Evolutionary conservation across 108 stramenopile genomes (phyloP), one percentile per base, ranked within the genome.

Genomic region (Skeletonema potamos): DNA sequence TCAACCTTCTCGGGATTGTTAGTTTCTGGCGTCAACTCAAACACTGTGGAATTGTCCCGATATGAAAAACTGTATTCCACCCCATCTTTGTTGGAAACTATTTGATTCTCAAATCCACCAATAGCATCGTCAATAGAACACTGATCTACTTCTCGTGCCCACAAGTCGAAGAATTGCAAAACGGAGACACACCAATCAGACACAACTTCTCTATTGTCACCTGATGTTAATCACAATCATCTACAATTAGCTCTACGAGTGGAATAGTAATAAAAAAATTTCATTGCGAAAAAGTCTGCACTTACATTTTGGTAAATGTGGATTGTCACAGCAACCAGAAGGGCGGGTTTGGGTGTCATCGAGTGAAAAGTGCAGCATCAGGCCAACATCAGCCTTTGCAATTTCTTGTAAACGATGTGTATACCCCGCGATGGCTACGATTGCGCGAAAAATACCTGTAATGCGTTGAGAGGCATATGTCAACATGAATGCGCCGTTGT

Each of bases 371-470:
- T 72, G 71, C 71, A 72, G 36, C 71, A 72, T 72, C 18, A 64
- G 57, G 4, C 71, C 71, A 39, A 63, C 71, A n/a, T 36, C 36
- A 18, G 20, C 29, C n/a, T 37, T 18, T 30, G 26, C 36, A 5
- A 56, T 33, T 51, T 54, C 32, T 41, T 64, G 27, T 3, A 30
- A 11, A 48, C 20, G 54, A 30, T 54, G 17, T 30, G 62, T 55
- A 64, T 82, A 77, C 11, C 85, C 85, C 12, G 79, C 37, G 33
- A 85, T 79, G 2, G 85, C 82, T 4, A 75, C 85, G 65, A 85
- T 83, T 0, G 79, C 74, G 13, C 82, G 68, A 64, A 85, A 85
- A 20, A 85, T 27, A 24, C 43, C 6, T 26, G 85, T 68, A 41
- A 36, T 37, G 1, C 13, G 28, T 11, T 54, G 30, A 24, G 57